Conservation (phyloP, 495 filamentous ascomycete species). For the Penicillium alfredii region DNA sequence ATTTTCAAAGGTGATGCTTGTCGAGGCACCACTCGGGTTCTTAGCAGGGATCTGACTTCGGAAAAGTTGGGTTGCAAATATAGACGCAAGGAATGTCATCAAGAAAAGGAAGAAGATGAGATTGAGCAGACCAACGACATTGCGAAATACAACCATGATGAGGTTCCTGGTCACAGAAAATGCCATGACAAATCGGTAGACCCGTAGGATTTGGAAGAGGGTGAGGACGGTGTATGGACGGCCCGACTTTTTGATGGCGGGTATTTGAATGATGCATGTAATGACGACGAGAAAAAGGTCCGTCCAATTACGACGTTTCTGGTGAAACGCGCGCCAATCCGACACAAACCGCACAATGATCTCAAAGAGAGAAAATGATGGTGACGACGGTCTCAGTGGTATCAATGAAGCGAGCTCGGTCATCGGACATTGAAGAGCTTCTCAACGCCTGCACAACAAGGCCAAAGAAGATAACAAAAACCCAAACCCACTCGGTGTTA, state of each 20-base stretch:
- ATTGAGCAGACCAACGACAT: constrained; percentile 87
- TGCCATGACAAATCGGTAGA: constrained; percentile 87
- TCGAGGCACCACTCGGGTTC: constrained; percentile 49
- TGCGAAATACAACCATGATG: constrained; percentile 81
- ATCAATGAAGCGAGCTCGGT: constrained; percentile 52
- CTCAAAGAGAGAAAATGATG: constrained; percentile 69
- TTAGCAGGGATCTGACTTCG: constrained; percentile 68
- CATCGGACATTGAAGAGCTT: constrained; percentile 61
- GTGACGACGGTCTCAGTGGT: constrained; percentile 72
- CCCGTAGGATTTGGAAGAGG: constrained; percentile 86
- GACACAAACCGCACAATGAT: constrained; percentile 72
- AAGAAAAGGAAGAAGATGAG: constrained; percentile 94
- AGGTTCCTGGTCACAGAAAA: constrained; percentile 79
- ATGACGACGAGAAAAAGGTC: constrained; percentile 75
- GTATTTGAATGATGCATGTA: constrained; percentile 81
- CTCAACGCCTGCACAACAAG: constrained; percentile 69
- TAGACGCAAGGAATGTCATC: constrained; percentile 86
- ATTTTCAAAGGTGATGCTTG: constrained; percentile 72
- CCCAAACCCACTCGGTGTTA: constrained; percentile 72
- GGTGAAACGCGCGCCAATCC: constrained; percentile 76
- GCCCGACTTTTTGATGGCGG: constrained; percentile 68
- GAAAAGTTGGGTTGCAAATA: constrained; percentile 91
- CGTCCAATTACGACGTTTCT: constrained; percentile 63
- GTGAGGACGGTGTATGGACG: constrained; percentile 84
- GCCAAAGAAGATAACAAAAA: constrained; percentile 69